A percentile compares a stretch with the other conserved stretches of the same genome.
phyloP scores from a whole-genome alignment of 106 monocot species.

The Chionographis japonica region DNA sequence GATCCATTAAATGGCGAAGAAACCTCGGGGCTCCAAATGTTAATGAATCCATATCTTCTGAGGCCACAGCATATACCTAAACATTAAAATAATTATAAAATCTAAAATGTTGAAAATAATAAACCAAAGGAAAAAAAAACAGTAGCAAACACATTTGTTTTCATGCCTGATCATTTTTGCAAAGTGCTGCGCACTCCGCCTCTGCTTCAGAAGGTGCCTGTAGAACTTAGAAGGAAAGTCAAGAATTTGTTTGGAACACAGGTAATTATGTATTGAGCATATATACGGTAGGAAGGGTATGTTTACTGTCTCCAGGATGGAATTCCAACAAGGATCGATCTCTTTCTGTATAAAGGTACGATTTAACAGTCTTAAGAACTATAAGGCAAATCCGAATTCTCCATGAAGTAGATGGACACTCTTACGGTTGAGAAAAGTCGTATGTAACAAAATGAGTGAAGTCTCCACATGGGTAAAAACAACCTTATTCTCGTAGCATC shows the following conservation, averaged over 20 bases:
- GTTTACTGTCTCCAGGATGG: too few species aligned
- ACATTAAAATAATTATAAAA: not conserved
- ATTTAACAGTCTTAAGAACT: too few species aligned
- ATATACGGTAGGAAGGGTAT: not conserved
- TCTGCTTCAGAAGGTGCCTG: slow-evolving; percentile 96
- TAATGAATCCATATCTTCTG: slow-evolving; percentile 95
- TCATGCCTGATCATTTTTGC: slow-evolving; percentile 69
- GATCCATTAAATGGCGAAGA: slow-evolving; percentile 92
- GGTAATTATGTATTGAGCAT: not conserved
- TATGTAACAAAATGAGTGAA: too few species aligned
- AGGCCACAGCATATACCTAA: slow-evolving; percentile 87
- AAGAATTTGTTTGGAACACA: not conserved
- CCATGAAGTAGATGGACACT: not conserved
- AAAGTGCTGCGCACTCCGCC: slow-evolving; percentile 86
- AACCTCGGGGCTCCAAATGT: slow-evolving; percentile 90
- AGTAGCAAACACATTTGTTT: not conserved
- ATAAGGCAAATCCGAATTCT: too few species aligned
- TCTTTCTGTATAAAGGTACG: too few species aligned
- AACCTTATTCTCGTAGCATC: too few species aligned
- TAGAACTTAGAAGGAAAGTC: not conserved
- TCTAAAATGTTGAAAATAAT: slow-evolving; percentile 9
- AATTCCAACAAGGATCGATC: too few species aligned
- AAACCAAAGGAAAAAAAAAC: not conserved
- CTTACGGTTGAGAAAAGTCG: too few species aligned
- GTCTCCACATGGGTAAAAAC: too few species aligned